Percentiles rank a stretch among this genome's conserved stretches.
Conservation (phyloP, 2,329 filamentous ascomycete species). For the Scedosporium dehoogii region DNA sequence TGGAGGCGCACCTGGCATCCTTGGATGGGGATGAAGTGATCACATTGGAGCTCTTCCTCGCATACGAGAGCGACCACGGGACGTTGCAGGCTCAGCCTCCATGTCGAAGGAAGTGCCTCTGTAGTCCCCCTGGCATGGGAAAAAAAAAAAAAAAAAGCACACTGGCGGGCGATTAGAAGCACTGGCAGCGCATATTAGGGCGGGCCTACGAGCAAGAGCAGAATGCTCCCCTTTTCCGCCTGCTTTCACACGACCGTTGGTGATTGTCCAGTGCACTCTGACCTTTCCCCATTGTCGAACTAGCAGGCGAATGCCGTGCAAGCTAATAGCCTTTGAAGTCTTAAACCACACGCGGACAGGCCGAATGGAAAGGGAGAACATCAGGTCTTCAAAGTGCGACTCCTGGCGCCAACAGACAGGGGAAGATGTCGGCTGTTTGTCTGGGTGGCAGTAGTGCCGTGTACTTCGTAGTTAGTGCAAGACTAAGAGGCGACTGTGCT, state of each 20-base stretch:
- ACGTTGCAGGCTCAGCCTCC: neutral
- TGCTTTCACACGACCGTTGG: neutral
- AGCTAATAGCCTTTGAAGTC: neutral
- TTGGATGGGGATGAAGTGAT: too few species aligned
- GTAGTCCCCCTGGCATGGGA: neutral
- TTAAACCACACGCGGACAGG: neutral
- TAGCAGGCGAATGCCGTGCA: neutral
- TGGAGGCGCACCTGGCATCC: too few species aligned
- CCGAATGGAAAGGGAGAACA: neutral
- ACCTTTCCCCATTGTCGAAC: neutral
- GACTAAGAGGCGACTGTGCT: neutral
- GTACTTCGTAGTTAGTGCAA: neutral
- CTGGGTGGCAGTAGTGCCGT: too few species aligned
- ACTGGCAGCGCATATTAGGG: too few species aligned
- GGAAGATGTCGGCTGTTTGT: too few species aligned
- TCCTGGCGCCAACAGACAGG: too few species aligned
- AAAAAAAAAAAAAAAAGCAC: neutral
- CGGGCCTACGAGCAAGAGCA: too few species aligned
- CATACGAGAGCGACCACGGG: neutral
- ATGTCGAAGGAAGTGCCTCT: too few species aligned
- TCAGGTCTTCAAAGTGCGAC: neutral
- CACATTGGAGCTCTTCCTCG: too few species aligned
- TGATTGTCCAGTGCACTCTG: neutral
- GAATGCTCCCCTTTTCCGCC: too few species aligned
- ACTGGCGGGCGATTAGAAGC: too few species aligned